Evolutionary conservation across 805 yeast species (phyloP), one percentile per base, ranked within the genome.

Genomic region (Candida awuae): DNA sequence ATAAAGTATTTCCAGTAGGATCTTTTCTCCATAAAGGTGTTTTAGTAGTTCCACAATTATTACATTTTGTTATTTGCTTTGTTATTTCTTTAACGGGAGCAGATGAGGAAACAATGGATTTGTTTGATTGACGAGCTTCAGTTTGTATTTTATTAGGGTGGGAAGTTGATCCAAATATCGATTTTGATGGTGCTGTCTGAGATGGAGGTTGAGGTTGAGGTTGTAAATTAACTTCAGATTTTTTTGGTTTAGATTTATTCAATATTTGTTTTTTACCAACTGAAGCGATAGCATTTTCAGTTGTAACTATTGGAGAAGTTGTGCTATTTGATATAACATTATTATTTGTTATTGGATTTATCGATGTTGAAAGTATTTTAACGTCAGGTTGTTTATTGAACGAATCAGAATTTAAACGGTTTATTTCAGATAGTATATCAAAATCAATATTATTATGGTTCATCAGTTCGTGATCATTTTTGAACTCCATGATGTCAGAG

Each of bases 11-110:
- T 1, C 82, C 82, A 20, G 58, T 63, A 6, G 77, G 69, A 50
- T 75, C 79, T 50, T 74, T 66, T 32, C 82, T 58, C 82, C 82
- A 76, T 18, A 76, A 59, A 1, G 82, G 82, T 0, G 82, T 76
- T 42, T 73, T 76, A 2, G 67, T 53, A 1, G 82, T 75, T 34
- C 73, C 70, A 52, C 82, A 76, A 55, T 76, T 76, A 40, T 61
- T 62, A 53, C 82, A 76, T 46, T 70, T 73, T 4, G 70, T 39
- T 1, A 50, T 37, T 8, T 49, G 34, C 32, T 55, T 53, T 8
- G 38, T 10, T 28, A 35, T 21, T 3, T 43, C 28, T 28, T 36
- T 37, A 8, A 34, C 34, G 15, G 54, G 52, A 17, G 47, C 51
- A 1, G 54, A 47, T n/a, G 46, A 32, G 2, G 54, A 49, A 1